These are phyloP conservation scores for Raddia guianensis DNA, from an alignment of 176 grass and related monocot species.

Conservation along the genomic window DNA sequence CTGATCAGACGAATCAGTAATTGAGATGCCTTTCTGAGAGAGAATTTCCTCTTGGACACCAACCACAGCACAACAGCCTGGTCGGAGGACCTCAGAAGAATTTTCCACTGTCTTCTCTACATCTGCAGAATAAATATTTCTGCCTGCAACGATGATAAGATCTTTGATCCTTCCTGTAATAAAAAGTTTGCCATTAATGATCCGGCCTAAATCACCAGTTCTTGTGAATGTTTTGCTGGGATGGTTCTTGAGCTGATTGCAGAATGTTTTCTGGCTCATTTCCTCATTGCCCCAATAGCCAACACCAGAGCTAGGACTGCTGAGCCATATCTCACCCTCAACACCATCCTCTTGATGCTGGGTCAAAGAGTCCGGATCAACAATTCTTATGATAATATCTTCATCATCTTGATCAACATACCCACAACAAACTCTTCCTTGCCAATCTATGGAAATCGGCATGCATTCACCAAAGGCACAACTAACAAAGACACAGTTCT, in stretches of 20 bases:
- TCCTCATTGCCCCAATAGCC: constrained; percentile 65
- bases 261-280: constrained; percentile 74
- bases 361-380: constrained; percentile 56
- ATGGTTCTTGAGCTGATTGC: constrained; percentile 56
- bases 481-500: constrained; percentile 74
- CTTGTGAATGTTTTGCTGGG: constrained; percentile 64
- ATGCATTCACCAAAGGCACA: constrained; percentile 77
- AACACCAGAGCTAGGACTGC: constrained; percentile 74
- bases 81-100: constrained; percentile 61
- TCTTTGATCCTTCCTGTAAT: constrained; percentile 87
- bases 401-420: constrained; percentile 51
- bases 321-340: constrained; percentile 89
- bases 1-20: constrained; percentile 71
- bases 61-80: constrained; percentile 74
- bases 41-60: constrained; percentile 70
- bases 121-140: constrained; percentile 77
- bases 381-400: constrained; percentile 64
- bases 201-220: constrained; percentile 74
- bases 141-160: constrained; percentile 77
- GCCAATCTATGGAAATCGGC: constrained; percentile 67
- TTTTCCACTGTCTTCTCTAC: constrained; percentile 77
- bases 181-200: constrained; percentile 66
- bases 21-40: constrained; percentile 55
- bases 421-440: constrained; percentile 77
- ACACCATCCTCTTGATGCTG: constrained; percentile 53